A percentile compares a stretch with the other conserved stretches of the same genome.
Conservation (phyloP, 306 rosid species). For the Cucumis sativus region DNA sequence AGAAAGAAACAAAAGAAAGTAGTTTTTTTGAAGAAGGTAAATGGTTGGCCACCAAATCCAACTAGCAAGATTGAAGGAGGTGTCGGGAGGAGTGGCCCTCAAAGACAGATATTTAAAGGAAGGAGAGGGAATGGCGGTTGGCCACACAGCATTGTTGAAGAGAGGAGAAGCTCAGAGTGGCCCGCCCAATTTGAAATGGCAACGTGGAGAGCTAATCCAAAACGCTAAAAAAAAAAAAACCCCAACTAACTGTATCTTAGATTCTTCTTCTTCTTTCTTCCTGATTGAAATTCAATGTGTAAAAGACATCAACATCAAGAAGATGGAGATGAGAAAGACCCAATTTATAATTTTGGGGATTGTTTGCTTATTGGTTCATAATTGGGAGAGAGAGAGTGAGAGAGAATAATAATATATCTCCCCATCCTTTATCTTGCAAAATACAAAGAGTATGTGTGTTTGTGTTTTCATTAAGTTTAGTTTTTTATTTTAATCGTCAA, state of each 20-base stretch:
- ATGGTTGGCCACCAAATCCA: slow-evolving; percentile 69
- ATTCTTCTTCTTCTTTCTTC: neutral
- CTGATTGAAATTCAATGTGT: neutral
- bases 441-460: neutral
- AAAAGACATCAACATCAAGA: neutral
- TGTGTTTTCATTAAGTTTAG: too few relatives aligned
- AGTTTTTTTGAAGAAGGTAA: neutral
- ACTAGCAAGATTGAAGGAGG: slow-evolving; percentile 12
- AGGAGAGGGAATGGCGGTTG: neutral
- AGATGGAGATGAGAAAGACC: neutral
- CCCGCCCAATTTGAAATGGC: neutral
- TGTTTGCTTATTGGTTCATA: neutral
- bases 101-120: slow-evolving; percentile 2
- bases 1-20: neutral
- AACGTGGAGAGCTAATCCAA: slow-evolving; percentile 7
- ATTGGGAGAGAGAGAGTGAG: neutral
- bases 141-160: slow-evolving; percentile 4
- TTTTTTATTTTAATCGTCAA: too few relatives aligned
- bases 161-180: slow-evolving; percentile 2
- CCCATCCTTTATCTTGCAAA: neutral
- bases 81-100: slow-evolving; percentile 4
- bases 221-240: neutral
- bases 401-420: neutral
- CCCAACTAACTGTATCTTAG: neutral
- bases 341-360: neutral